phyloP scores from a whole-genome alignment of 1,284 basidiomycete species.

The Rhodotorula sp. region DNA sequence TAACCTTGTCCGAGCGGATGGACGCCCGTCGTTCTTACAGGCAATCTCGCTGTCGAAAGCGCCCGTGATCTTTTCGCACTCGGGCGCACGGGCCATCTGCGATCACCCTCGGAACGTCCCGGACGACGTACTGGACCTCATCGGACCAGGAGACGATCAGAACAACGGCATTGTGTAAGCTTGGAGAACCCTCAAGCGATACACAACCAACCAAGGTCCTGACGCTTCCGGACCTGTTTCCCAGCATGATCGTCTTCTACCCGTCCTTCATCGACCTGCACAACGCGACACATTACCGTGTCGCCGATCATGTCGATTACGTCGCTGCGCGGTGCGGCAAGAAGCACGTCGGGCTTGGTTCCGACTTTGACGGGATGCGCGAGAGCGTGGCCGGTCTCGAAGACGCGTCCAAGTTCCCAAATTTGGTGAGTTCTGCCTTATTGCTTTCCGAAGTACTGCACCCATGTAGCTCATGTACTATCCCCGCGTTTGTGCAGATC shows the following conservation, averaged over 20 bases:
- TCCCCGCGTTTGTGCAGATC: not conserved
- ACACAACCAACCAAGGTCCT: conserved; percentile 54
- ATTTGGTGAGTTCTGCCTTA: conserved; percentile 47
- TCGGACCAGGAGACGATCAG: not conserved
- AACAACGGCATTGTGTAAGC: conserved; percentile 12
- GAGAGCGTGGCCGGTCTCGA: conserved; percentile 18
- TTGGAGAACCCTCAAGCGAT: not conserved
- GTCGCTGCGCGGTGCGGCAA: conserved; percentile 70
- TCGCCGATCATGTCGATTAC: conserved; percentile 74
- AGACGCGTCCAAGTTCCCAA: conserved; percentile 67
- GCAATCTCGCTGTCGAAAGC: conserved; percentile 38
- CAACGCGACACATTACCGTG: not conserved
- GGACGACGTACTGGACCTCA: conserved; percentile 15
- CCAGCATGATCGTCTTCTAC: conserved; percentile 85
- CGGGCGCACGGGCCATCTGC: conserved; percentile 34
- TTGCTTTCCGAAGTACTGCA: no score
- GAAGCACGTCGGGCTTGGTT: conserved; percentile 63
- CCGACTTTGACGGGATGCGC: conserved; percentile 58
- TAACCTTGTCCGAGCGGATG: not conserved
- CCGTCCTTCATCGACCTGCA: conserved; percentile 54
- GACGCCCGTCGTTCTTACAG: conserved; percentile 4
- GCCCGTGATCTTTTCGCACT: conserved; percentile 45
- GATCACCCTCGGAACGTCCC: conserved; percentile 40
- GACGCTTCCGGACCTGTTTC: not conserved
- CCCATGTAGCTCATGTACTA: no score